phyloP scores from a whole-genome alignment of 768 basidiomycete genomes.

The Tricholomella constricta region DNA sequence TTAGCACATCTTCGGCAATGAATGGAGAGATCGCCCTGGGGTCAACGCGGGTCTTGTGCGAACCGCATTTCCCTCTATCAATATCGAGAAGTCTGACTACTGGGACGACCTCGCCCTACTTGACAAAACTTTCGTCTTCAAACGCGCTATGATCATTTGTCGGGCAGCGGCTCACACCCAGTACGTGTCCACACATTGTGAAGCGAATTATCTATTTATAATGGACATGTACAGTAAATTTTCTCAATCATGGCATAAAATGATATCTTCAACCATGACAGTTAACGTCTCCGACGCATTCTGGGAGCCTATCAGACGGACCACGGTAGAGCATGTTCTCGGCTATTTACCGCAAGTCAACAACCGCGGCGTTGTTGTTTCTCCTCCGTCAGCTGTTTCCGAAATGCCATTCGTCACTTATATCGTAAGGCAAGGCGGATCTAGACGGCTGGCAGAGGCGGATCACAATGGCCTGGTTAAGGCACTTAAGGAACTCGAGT shows the following conservation, averaged over 20 bases:
- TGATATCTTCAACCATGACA: constrained; percentile 36
- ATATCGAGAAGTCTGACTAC: constrained; percentile 59
- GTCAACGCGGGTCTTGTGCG: constrained; percentile 56
- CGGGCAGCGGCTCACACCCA: constrained; percentile 60
- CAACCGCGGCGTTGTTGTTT: constrained; percentile 6
- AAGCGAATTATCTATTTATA: background rate
- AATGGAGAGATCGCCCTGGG: constrained; percentile 24
- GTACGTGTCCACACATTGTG: constrained; percentile 25
- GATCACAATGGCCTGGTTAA: constrained; percentile 53
- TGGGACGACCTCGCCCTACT: constrained; percentile 60
- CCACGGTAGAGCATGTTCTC: constrained; percentile 30
- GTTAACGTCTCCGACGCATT: constrained; percentile 28
- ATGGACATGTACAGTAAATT: constrained; percentile 30
- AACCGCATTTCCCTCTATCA: constrained; percentile 58
- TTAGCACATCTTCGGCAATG: constrained; percentile 20
- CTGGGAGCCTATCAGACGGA: constrained; percentile 38
- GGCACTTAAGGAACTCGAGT: constrained; percentile 47
- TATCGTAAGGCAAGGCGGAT: constrained; percentile 56
- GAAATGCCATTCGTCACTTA: constrained; percentile 50
- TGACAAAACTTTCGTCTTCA: constrained; percentile 61
- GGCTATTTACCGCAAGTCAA: constrained; percentile 31
- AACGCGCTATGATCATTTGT: constrained; percentile 63
- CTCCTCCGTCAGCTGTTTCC: constrained; percentile 11
- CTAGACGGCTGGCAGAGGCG: constrained; percentile 40
- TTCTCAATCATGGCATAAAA: constrained; percentile 34